These are phyloP conservation scores for Acanthamoeba lugdunensis DNA, from an alignment of 208 protist species.

Conservation along the genomic window DNA sequence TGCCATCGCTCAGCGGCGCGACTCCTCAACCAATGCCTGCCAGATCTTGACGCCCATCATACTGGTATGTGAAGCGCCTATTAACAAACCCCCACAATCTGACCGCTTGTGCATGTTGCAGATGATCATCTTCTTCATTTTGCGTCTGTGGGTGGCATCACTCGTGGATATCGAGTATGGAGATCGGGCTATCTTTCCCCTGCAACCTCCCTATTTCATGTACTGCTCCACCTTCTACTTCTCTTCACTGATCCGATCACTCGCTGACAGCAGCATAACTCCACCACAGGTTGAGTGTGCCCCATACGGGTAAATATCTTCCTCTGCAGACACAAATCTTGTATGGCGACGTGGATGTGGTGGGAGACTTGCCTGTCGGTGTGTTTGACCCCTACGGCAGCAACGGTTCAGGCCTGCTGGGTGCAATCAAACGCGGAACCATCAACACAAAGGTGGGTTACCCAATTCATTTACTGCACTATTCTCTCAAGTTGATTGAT, in stretches of 20 bases:
- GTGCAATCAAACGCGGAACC: not conserved
- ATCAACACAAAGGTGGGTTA: slow-evolving; percentile 3
- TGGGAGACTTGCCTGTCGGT: not conserved
- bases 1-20: slow-evolving; percentile 39
- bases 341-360: not conserved
- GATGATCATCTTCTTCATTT: slow-evolving; percentile 57
- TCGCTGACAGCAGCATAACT: not conserved
- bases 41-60: slow-evolving; percentile 55
- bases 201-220: not conserved
- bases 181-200: not conserved
- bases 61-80: not conserved
- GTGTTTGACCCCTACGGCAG: not conserved
- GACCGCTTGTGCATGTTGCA: not conserved
- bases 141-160: slow-evolving; percentile 11
- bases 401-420: not conserved
- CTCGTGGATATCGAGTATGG: not conserved
- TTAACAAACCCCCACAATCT: too few relatives aligned
- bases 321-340: not conserved
- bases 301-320: not conserved
- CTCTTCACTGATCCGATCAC: too few relatives aligned
- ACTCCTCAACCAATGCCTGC: slow-evolving; percentile 52
- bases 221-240: not conserved
- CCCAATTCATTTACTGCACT: not conserved
- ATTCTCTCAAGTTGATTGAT: too few relatives aligned
- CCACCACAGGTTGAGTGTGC: slow-evolving; percentile 9